phyloP scores from a whole-genome alignment of 2,329 filamentous ascomycete species.

The Aureobasidium sp. region DNA sequence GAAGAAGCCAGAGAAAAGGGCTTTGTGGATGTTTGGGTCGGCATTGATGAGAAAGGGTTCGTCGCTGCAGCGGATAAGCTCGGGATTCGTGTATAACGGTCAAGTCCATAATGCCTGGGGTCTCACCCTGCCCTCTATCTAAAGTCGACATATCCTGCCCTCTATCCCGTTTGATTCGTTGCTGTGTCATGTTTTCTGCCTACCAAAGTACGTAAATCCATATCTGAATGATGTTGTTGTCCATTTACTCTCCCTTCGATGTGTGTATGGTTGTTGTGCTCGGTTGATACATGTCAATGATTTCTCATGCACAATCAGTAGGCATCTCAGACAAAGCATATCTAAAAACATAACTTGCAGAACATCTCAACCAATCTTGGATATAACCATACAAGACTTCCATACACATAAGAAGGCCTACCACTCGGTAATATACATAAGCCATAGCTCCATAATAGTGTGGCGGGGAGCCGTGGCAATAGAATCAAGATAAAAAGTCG shows the following conservation, averaged over 20 bases:
- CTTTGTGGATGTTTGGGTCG: slow-evolving; percentile 61
- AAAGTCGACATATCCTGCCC: background rate
- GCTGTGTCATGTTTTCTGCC: background rate
- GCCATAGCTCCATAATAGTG: background rate
- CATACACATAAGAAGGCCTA: background rate
- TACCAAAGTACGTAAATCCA: too few relatives aligned
- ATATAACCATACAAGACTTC: background rate
- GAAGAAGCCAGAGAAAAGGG: slow-evolving; percentile 47
- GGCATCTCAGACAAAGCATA: background rate
- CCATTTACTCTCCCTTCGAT: too few relatives aligned
- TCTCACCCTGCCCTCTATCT: background rate
- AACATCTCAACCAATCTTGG: background rate
- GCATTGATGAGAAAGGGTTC: slow-evolving; percentile 45
- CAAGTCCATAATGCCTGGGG: background rate
- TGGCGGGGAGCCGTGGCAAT: background rate
- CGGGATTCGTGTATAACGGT: slow-evolving; percentile 19
- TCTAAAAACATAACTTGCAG: background rate
- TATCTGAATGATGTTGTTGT: fast-evolving
- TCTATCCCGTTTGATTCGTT: background rate
- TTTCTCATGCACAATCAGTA: background rate
- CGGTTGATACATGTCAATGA: too few relatives aligned
- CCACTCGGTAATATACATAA: too few relatives aligned
- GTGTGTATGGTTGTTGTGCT: too few relatives aligned
- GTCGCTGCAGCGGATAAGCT: slow-evolving; percentile 36
- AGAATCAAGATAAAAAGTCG: background rate